Evolutionary conservation across 441 rosid species (phyloP).

Genomic region (Euphorbia schlechtendalii): DNA sequence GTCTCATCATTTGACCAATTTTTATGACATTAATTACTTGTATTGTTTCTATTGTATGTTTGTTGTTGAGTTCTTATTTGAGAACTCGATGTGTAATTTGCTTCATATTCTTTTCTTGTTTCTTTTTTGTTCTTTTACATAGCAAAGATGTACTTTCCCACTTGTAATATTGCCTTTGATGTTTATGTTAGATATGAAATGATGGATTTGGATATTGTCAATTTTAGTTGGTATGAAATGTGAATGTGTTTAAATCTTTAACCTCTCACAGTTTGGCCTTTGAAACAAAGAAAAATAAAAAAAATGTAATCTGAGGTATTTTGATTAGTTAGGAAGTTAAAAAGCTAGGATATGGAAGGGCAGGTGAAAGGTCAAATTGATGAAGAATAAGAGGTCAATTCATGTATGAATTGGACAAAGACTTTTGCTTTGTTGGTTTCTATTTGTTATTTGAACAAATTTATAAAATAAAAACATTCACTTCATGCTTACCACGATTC

Average conservation of each 20-base stretch:
- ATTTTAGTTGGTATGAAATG: constrained; percentile 27
- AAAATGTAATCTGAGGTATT: too few relatives aligned
- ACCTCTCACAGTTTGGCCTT: too few relatives aligned
- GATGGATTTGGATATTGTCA: too few relatives aligned
- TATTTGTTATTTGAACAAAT: constrained; percentile 3
- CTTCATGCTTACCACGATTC: constrained; percentile 1
- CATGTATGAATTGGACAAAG: constrained; percentile 11
- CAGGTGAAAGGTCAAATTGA: constrained; percentile 22
- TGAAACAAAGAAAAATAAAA: background rate
- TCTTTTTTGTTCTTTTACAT: background rate
- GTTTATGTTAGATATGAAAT: constrained; percentile 7
- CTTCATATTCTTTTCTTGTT: background rate
- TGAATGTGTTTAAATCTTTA: constrained; percentile 20
- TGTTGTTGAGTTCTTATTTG: constrained; percentile 26
- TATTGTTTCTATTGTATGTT: constrained; percentile 19
- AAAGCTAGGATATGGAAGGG: background rate
- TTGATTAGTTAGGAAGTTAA: too few relatives aligned
- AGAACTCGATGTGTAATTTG: constrained; percentile 9
- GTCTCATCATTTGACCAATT: constrained; percentile 2
- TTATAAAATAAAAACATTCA: constrained; percentile 4
- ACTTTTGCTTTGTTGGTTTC: constrained; percentile 7
- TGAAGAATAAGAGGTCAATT: constrained; percentile 13
- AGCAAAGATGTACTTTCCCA: background rate
- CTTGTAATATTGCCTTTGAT: constrained; percentile 16
- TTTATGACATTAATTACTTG: constrained; percentile 2